phyloP scores from a whole-genome alignment of 1,284 basidiomycete genomes.

The Irpex sp. region DNA sequence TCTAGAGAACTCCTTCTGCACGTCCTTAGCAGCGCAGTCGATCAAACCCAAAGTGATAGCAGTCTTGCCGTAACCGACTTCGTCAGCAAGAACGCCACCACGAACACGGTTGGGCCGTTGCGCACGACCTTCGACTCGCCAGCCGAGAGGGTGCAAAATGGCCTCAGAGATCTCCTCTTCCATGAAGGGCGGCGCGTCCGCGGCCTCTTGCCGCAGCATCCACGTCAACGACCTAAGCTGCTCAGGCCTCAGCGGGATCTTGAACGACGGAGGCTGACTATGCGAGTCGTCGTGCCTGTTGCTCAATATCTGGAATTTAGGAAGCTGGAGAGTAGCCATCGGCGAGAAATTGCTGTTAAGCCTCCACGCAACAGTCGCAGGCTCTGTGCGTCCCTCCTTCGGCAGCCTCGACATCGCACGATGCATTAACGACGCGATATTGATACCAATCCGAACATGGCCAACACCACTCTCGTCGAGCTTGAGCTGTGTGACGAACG shows the following conservation, averaged over 20 bases:
- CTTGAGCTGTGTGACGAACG: slow-evolving; percentile 86
- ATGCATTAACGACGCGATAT: slow-evolving; percentile 84
- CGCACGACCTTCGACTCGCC: slow-evolving; percentile 91
- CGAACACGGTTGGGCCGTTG: slow-evolving; percentile 73
- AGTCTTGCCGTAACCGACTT: slow-evolving; percentile 96
- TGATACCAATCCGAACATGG: slow-evolving; percentile 82
- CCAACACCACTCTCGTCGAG: slow-evolving; percentile 65
- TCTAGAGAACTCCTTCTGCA: slow-evolving; percentile 53
- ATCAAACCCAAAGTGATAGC: slow-evolving; percentile 91
- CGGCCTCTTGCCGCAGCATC: slow-evolving; percentile 85
- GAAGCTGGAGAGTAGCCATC: slow-evolving; percentile 54
- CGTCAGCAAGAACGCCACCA: slow-evolving; percentile 92
- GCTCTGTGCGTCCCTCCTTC: slow-evolving; percentile 43
- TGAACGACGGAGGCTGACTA: slow-evolving; percentile 78
- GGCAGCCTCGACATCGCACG: slow-evolving; percentile 85
- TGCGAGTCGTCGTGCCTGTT: slow-evolving; percentile 79
- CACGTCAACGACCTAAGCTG: slow-evolving; percentile 89
- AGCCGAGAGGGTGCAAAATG: slow-evolving; percentile 79
- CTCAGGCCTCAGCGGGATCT: slow-evolving; percentile 71
- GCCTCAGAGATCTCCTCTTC: slow-evolving; percentile 96
- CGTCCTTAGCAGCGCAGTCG: slow-evolving; percentile 58
- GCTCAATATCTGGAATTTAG: slow-evolving; percentile 69
- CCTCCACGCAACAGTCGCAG: slow-evolving; percentile 70
- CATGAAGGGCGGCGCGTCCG: slow-evolving; percentile 68
- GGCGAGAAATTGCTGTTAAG: slow-evolving; percentile 77